Conservation (phyloP, 768 basidiomycete species). For the Trametes meyenii region DNA sequence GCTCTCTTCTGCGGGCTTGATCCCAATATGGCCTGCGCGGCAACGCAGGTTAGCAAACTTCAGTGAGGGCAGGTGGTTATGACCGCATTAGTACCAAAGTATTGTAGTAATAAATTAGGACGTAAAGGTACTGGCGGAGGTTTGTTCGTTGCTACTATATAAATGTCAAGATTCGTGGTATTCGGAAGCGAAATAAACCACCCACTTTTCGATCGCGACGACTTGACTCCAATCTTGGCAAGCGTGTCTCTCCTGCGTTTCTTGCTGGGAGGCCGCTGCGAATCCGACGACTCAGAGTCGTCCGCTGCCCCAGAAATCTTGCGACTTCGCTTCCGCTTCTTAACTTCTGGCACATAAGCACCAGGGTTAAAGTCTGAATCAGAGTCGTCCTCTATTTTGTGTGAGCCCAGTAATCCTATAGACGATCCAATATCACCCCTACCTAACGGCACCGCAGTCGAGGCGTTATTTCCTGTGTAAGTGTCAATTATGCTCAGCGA, state of each 20-base stretch:
- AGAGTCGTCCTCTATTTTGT: slow-evolving; percentile 35
- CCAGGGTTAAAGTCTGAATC: slow-evolving; percentile 56
- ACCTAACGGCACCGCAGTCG: slow-evolving; percentile 43
- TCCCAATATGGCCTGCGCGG: slow-evolving; percentile 25
- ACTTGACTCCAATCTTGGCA: background rate
- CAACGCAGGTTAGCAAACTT: background rate
- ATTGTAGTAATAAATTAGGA: slow-evolving; percentile 31
- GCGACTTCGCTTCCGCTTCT: slow-evolving; percentile 33
- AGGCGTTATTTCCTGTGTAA: slow-evolving; percentile 18
- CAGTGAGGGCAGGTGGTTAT: background rate
- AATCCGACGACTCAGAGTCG: background rate
- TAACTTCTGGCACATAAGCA: slow-evolving; percentile 35
- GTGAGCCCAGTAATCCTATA: background rate
- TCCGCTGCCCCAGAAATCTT: background rate
- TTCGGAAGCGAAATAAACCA: background rate
- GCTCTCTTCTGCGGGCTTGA: slow-evolving; percentile 14
- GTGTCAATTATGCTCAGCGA: background rate
- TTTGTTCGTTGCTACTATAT: background rate
- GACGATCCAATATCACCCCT: background rate
- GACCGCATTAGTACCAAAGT: slow-evolving; percentile 27
- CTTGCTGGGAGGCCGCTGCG: slow-evolving; percentile 2
- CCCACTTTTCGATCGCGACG: slow-evolving; percentile 25
- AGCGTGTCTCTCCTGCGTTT: slow-evolving; percentile 10
- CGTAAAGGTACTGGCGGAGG: slow-evolving; percentile 9
- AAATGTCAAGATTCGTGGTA: background rate